Conservation (phyloP, 2,329 filamentous ascomycete species). For the Xylariales sp. region DNA sequence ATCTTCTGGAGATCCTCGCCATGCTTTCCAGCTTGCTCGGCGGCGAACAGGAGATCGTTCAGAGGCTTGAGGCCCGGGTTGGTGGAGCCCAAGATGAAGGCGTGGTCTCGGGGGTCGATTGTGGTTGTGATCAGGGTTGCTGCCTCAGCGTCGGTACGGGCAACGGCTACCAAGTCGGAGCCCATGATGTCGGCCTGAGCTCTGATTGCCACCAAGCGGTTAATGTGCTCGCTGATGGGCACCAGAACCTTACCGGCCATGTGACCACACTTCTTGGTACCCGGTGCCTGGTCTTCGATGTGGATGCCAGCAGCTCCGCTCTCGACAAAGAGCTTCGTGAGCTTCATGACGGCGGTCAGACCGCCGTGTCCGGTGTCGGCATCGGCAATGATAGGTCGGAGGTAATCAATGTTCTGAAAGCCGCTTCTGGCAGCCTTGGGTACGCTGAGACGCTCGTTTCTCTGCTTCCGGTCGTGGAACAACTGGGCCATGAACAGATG, state of each 20-base stretch:
- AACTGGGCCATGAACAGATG: constrained; percentile 98
- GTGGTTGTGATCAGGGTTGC: constrained; percentile 95
- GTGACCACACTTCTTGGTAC: constrained; percentile 99
- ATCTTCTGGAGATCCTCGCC: constrained; percentile 82
- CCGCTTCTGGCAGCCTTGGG: constrained; percentile 69
- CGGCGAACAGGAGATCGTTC: constrained; percentile 84
- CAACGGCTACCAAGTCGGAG: constrained; percentile 82
- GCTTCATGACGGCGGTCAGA: constrained; percentile 98
- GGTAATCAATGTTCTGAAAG: constrained; percentile 82
- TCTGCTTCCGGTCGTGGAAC: constrained; percentile 99
- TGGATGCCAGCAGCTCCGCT: constrained; percentile 96
- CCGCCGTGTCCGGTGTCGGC: constrained; percentile 97
- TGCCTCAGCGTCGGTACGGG: constrained; percentile 94
- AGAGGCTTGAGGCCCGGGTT: constrained; percentile 82
- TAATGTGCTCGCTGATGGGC: constrained; percentile 96
- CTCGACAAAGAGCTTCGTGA: constrained; percentile 96
- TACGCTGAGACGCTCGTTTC: constrained; percentile 82
- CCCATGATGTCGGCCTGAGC: constrained; percentile 99
- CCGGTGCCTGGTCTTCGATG: constrained; percentile 96
- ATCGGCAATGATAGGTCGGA: constrained; percentile 93
- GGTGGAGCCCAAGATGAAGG: constrained; percentile 86
- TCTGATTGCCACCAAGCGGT: constrained; percentile 91
- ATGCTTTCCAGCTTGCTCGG: constrained; percentile 75
- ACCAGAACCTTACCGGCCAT: constrained; percentile 99
- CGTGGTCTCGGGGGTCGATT: constrained; percentile 92